These are phyloP conservation scores for Erodium maritimum DNA, from an alignment of 345 rosid genomes.

Conservation along the genomic window DNA sequence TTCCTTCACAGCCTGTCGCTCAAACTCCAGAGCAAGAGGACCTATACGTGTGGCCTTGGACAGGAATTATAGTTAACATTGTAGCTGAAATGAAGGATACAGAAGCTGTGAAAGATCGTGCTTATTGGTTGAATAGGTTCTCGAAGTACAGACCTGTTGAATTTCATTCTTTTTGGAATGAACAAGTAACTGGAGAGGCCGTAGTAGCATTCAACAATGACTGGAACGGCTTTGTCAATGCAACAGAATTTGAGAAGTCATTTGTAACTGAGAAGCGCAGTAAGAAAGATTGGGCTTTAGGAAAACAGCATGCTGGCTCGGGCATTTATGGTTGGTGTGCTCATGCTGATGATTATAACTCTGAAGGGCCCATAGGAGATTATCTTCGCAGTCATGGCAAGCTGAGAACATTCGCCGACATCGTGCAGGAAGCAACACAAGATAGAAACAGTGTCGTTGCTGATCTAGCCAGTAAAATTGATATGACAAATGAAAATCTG, in stretches of 20 bases:
- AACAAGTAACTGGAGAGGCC: slow-evolving; percentile 27
- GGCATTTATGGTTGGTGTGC: slow-evolving; percentile 72
- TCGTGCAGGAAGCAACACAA: slow-evolving; percentile 34
- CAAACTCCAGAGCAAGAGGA: slow-evolving; percentile 24
- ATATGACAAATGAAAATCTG: slow-evolving; percentile 48
- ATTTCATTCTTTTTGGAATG: slow-evolving; percentile 40
- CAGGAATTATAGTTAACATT: slow-evolving; percentile 48
- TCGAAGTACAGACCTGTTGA: slow-evolving; percentile 42
- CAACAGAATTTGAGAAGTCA: slow-evolving; percentile 51
- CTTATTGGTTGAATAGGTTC: slow-evolving; percentile 50
- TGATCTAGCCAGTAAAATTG: slow-evolving; percentile 40
- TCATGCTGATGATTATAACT: slow-evolving; percentile 48
- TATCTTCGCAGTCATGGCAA: slow-evolving; percentile 49
- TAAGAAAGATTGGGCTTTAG: slow-evolving; percentile 47
- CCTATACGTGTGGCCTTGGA: slow-evolving; percentile 73
- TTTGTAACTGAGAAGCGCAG: slow-evolving; percentile 37
- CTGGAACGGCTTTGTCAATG: slow-evolving; percentile 52
- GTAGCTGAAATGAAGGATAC: slow-evolving; percentile 16
- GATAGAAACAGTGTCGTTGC: slow-evolving; percentile 34
- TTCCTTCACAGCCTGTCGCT: slow-evolving; percentile 15
- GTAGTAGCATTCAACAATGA: slow-evolving; percentile 41
- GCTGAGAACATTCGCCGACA: slow-evolving; percentile 40
- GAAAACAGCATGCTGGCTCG: slow-evolving; percentile 19
- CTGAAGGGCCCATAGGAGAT: slow-evolving; percentile 53
- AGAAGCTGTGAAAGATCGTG: slow-evolving; percentile 16